These are phyloP conservation scores for Uncinocarpus reesii DNA, from an alignment of 2,329 filamentous ascomycete species.

Conservation along the genomic window DNA sequence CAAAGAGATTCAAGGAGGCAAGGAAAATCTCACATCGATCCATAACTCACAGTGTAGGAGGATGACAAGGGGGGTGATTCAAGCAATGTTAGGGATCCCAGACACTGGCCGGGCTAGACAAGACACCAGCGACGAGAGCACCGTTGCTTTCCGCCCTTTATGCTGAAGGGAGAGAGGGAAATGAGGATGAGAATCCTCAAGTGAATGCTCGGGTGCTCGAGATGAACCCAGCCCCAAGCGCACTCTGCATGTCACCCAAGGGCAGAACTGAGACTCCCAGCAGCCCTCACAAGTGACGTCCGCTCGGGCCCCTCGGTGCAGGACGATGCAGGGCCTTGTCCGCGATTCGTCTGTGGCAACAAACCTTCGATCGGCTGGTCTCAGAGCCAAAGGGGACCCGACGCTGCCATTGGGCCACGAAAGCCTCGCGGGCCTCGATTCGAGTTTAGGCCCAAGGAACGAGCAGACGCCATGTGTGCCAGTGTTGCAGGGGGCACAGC, in stretches of 20 bases:
- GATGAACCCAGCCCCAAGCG: neutral
- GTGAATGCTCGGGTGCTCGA: too few species aligned
- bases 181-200: neutral
- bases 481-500: constrained; percentile 4
- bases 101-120: constrained; percentile 2
- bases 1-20: neutral
- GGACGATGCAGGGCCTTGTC: neutral
- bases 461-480: constrained; percentile 9
- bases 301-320: constrained; percentile 3
- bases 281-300: constrained; percentile 1
- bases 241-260: neutral
- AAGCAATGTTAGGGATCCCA: constrained; percentile 7
- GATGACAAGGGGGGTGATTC: constrained; percentile 3
- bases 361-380: neutral
- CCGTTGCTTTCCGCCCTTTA: constrained; percentile 2
- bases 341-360: constrained; percentile 2
- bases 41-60: constrained; percentile 7
- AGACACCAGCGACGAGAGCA: neutral
- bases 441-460: neutral
- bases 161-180: neutral
- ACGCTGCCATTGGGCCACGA: constrained; percentile 12
- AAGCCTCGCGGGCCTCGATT: neutral
- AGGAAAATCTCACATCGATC: constrained; percentile 2
- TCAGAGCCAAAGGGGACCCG: neutral
- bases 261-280: neutral